phyloP scores from a whole-genome alignment of 2,329 filamentous ascomycete genomes.

The Penicillium vulpinum region DNA sequence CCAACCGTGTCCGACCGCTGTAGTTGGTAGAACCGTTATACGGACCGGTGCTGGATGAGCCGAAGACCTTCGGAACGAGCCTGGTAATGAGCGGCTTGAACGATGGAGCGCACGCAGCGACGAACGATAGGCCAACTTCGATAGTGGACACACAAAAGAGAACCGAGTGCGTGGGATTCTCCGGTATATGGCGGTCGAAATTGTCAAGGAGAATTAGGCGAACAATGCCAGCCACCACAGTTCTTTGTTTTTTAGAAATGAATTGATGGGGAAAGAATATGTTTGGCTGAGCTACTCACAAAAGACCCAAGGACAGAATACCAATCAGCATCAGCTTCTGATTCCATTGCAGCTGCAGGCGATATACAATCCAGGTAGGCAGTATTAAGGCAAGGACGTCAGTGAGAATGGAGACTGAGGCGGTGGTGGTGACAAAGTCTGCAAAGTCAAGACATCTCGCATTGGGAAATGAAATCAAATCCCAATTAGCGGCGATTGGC shows the following conservation, averaged over 20 bases:
- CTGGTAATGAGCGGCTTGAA: slow-evolving; percentile 8
- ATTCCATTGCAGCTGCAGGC: slow-evolving; percentile 7
- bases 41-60: slow-evolving; percentile 1
- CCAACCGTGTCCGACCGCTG: background rate
- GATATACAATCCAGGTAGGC: slow-evolving; percentile 11
- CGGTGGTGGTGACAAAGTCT: slow-evolving; percentile 11
- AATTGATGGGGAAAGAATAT: background rate
- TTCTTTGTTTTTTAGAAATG: slow-evolving; percentile 1
- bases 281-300: background rate
- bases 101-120: slow-evolving; percentile 9
- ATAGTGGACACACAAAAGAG: slow-evolving; percentile 12
- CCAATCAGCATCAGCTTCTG: slow-evolving; percentile 11
- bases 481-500: slow-evolving; percentile 8
- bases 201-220: slow-evolving; percentile 9
- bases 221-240: slow-evolving; percentile 5
- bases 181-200: slow-evolving; percentile 5
- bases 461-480: slow-evolving; percentile 1
- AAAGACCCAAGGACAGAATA: slow-evolving; percentile 10
- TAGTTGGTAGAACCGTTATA: background rate
- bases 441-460: slow-evolving; percentile 8
- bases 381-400: slow-evolving; percentile 3
- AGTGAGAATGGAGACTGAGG: slow-evolving; percentile 7
- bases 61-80: slow-evolving; percentile 2
- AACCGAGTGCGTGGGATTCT: slow-evolving; percentile 3
- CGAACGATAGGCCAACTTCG: slow-evolving; percentile 8